Evolutionary conservation across 1,284 basidiomycete species (phyloP), one percentile per base, ranked within the genome.

Genomic region (Leccinum pseudoinsigne): DNA sequence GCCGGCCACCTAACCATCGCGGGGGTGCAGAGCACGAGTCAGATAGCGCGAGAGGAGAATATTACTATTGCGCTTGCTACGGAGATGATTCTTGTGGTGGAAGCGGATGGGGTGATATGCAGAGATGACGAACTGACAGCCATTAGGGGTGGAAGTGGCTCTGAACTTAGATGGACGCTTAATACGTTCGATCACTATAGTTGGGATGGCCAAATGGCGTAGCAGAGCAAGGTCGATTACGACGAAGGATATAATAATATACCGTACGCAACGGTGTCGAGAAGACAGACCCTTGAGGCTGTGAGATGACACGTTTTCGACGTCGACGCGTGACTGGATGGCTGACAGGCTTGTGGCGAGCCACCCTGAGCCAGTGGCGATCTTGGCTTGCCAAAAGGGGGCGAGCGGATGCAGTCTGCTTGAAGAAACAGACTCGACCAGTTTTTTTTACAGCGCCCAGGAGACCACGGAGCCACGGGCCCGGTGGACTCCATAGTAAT

Each of bases 81-180:
- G 61, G 92, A 95, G 72, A 85, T 96, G 84, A 78, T 96, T 31
- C 80, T 81, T 55, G 85, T 85, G 55, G 85, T 91, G 5, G 93
- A 95, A 78, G 76, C 75, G 58, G 82, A 83, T 38, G 85, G 86
- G 0, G 83, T 82, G 63, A 80, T 96, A 28, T 89, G 89, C 69
- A 81, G 93, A 68, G 95, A 96, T 74, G 92, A 93, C 66, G 80
- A 77, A 40, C 73, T 74, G 18, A 74, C 78, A 58, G 78, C 80
- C 62, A 79, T 86, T 62, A 72, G 67, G 61, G 69, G 75, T 11
- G 71, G 70, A 74, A 74, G 40, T 40, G 64, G 71, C 11, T 74
- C 73, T 62, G 73, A 74, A 45, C 66, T 78, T 40, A 50, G 72
- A 69, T 69, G 76, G 77, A 58, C 68, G 69, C 56, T 80, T 38